phyloP scores from a whole-genome alignment of 2,329 filamentous ascomycete species.

The Colletotrichum chrysophilum region DNA sequence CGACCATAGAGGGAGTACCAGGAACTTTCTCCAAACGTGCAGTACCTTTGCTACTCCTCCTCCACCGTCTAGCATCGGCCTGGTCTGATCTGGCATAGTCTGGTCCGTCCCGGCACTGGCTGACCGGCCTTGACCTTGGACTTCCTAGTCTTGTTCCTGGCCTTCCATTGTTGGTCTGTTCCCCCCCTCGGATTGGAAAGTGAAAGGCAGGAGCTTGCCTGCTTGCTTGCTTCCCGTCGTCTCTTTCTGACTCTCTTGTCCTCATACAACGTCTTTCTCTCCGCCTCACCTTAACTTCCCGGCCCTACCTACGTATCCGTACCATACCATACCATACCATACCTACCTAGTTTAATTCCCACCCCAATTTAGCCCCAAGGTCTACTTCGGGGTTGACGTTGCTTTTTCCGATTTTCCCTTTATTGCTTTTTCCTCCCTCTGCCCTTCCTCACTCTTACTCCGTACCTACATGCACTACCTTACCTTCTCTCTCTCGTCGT shows the following conservation, averaged over 20 bases:
- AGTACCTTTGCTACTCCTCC: neutral
- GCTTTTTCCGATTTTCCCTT: constrained; percentile 10
- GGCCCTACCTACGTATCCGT: neutral
- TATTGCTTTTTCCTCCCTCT: constrained; percentile 7
- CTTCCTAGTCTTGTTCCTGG: neutral
- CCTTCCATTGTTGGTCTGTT: constrained; percentile 1
- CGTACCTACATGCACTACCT: neutral
- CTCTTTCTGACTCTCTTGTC: neutral
- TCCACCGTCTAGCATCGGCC: neutral
- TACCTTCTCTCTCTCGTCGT: neutral
- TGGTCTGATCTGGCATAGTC: constrained; percentile 10
- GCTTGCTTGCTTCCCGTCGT: neutral
- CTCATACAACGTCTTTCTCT: neutral
- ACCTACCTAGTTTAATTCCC: neutral
- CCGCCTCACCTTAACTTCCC: constrained; percentile 18
- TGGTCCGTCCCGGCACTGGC: constrained; percentile 5
- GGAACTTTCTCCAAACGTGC: neutral
- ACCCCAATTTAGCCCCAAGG: neutral
- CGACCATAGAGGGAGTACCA: neutral
- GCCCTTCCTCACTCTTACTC: neutral
- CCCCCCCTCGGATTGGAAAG: neutral
- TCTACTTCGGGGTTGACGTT: constrained; percentile 8
- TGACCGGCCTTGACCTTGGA: neutral
- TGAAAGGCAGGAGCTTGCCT: neutral
- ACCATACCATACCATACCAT: neutral